Evolutionary conservation across 495 filamentous ascomycete species (phyloP).

Genomic region (Penicillium canariense): DNA sequence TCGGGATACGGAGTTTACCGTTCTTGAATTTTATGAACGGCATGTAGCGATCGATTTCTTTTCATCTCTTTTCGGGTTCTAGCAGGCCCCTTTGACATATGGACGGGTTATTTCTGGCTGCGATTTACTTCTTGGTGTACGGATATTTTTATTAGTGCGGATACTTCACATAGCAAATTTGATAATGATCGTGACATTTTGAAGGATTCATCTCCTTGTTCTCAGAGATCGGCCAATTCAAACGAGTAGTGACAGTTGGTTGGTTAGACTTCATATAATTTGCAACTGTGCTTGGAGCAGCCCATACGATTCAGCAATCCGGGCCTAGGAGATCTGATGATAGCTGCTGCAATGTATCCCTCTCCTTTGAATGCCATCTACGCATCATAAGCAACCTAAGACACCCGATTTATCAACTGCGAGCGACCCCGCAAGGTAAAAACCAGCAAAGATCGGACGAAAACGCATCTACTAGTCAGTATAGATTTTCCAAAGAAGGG

Average conservation of each 20-base stretch:
- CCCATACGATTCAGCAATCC: neutral
- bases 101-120: neutral
- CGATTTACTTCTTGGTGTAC: neutral
- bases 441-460: no score
- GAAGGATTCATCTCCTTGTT: neutral
- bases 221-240: neutral
- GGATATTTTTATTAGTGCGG: neutral
- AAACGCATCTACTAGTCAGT: no score
- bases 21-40: constrained; percentile 18
- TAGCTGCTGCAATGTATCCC: no score
- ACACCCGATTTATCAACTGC: no score
- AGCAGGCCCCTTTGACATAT: constrained; percentile 1
- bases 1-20: constrained; percentile 17
- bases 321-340: no score
- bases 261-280: no score
- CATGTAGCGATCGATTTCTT: constrained; percentile 22
- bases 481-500: no score
- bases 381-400: no score
- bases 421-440: no score
- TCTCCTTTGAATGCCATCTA: no score
- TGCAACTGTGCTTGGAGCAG: no score
- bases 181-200: neutral
- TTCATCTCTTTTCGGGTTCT: constrained; percentile 1
- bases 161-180: neutral
- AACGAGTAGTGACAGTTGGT: no score